Conservation (phyloP, 441 rosid species). For the Populus tomentosa region DNA sequence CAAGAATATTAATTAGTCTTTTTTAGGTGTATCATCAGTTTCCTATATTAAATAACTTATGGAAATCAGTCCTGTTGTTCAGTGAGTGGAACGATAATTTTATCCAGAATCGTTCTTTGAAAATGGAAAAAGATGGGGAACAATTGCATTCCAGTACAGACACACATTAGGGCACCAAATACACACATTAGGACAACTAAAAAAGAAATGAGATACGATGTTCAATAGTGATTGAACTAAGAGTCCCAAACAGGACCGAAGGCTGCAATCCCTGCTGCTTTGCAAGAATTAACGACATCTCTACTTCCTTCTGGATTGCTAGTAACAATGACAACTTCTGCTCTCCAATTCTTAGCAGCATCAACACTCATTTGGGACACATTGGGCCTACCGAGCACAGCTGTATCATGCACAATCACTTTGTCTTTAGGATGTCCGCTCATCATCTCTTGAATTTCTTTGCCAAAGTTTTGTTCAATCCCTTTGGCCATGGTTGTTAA, state of each 20-base stretch:
- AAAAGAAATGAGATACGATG: neutral
- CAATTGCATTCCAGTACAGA: neutral
- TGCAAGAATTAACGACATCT: slow-evolving; percentile 61
- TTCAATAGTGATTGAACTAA: slow-evolving; percentile 7
- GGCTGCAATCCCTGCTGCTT: slow-evolving; percentile 49
- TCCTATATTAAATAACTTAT: neutral
- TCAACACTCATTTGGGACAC: slow-evolving; percentile 64
- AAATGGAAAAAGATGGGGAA: neutral
- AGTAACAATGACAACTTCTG: slow-evolving; percentile 71
- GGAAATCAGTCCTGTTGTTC: neutral
- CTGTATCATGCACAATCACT: slow-evolving; percentile 65
- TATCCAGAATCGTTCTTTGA: neutral
- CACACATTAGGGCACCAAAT: neutral
- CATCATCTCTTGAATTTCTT: slow-evolving; percentile 55
- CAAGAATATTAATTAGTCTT: too few relatives aligned
- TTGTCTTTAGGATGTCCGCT: slow-evolving; percentile 44
- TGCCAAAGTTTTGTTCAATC: slow-evolving; percentile 60
- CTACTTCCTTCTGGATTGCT: slow-evolving; percentile 87
- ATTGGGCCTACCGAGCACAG: slow-evolving; percentile 55
- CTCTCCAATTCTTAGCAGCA: slow-evolving; percentile 54
- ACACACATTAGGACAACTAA: too few relatives aligned
- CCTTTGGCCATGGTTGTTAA: slow-evolving; percentile 79
- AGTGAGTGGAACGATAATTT: neutral
- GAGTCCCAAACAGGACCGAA: slow-evolving; percentile 95
- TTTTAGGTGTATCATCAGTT: too few relatives aligned